Evolutionary conservation across 805 yeast species (phyloP).

Genomic region (Alloascoidea africana): DNA sequence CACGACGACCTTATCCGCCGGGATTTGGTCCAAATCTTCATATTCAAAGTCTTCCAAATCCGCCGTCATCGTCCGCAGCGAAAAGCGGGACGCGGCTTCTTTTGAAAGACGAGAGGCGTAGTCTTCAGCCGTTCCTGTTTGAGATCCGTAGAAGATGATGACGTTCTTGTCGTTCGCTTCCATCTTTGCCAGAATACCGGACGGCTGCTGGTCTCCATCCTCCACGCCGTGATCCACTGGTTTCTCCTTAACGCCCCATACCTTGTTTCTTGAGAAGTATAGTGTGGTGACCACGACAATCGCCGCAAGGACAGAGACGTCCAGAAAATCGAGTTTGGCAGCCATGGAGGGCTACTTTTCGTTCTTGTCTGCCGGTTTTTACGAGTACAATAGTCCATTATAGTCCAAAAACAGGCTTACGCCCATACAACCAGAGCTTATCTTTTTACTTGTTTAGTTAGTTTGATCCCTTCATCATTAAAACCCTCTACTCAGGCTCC

Average conservation of each 20-base stretch:
- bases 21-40: conserved; percentile 55
- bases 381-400: no score
- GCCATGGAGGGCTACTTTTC: conserved; percentile 28
- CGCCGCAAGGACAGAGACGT: conserved; percentile 52
- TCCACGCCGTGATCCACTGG: conserved; percentile 9
- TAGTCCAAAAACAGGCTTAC: no score
- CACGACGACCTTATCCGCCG: conserved; percentile 43
- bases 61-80: conserved; percentile 68
- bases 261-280: conserved; percentile 49
- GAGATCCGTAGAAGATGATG: conserved; percentile 81
- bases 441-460: no score
- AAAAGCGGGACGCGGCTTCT: conserved; percentile 72
- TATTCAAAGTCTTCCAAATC: conserved; percentile 84
- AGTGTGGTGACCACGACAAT: conserved; percentile 48
- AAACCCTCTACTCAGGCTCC: no score
- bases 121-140: conserved; percentile 98
- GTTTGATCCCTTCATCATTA: no score
- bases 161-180: conserved; percentile 54
- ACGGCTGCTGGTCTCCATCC: conserved; percentile 11
- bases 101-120: conserved; percentile 83
- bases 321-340: conserved; percentile 46
- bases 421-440: no score
- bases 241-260: conserved; percentile 26
- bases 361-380: background rate
- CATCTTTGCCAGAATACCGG: conserved; percentile 21